Evolutionary conservation across 805 yeast genomes (phyloP).

Genomic region (Priceomyces melissophilus): DNA sequence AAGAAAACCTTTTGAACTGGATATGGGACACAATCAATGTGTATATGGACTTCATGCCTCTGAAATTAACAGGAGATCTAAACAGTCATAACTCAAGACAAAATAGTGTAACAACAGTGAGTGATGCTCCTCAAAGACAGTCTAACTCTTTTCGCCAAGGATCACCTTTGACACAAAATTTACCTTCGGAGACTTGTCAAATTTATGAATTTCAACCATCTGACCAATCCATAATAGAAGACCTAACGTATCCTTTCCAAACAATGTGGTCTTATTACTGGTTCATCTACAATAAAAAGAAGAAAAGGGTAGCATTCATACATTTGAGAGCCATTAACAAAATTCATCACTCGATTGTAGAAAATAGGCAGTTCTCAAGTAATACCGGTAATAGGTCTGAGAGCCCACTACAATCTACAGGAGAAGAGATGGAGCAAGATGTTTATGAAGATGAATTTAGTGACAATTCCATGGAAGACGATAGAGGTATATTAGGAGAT

Average conservation of each 20-base stretch:
- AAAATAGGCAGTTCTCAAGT: constrained; percentile 13
- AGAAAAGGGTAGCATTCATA: constrained; percentile 86
- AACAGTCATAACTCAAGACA: constrained; percentile 21
- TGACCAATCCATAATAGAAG: constrained; percentile 61
- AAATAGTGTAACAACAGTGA: constrained; percentile 19
- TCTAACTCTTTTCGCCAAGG: constrained; percentile 10
- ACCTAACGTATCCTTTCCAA: constrained; percentile 44
- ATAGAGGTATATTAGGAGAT: constrained; percentile 35
- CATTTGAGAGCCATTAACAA: constrained; percentile 56
- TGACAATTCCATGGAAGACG: constrained; percentile 22
- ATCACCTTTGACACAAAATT: constrained; percentile 13
- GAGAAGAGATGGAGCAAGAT: constrained; percentile 23
- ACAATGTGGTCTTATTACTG: constrained; percentile 77
- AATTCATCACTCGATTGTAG: constrained; percentile 32
- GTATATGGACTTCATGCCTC: constrained; percentile 64
- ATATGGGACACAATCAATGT: constrained; percentile 86
- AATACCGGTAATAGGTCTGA: constrained; percentile 8
- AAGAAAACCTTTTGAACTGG: constrained; percentile 49
- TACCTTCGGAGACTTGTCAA: constrained; percentile 44
- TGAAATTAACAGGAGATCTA: constrained; percentile 23
- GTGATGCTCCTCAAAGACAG: constrained; percentile 4
- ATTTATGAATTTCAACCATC: constrained; percentile 63
- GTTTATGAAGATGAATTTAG: constrained; percentile 20
- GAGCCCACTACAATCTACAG: constrained; percentile 13
- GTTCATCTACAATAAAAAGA: constrained; percentile 87